These are phyloP conservation scores for Wickerhamomyces hampshirensis DNA, from an alignment of 805 yeast species.

Conservation along the genomic window DNA sequence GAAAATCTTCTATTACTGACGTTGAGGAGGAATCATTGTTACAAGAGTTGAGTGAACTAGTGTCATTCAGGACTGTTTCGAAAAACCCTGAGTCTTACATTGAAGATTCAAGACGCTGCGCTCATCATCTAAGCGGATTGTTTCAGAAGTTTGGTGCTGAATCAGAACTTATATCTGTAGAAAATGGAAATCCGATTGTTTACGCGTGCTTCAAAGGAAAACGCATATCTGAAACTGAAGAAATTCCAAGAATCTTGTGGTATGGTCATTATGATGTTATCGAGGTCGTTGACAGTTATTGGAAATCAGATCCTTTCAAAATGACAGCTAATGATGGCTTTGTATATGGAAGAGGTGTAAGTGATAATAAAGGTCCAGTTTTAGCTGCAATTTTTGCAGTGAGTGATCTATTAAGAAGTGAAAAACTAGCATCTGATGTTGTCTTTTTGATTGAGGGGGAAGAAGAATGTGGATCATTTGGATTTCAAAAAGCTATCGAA, in stretches of 20 bases:
- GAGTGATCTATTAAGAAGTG: slow-evolving; percentile 55
- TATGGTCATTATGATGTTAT: slow-evolving; percentile 97
- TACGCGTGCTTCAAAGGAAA: slow-evolving; percentile 64
- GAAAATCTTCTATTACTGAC: slow-evolving; percentile 18
- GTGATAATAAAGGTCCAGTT: slow-evolving; percentile 93
- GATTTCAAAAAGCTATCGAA: slow-evolving; percentile 67
- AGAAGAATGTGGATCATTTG: slow-evolving; percentile 90
- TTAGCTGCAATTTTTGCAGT: slow-evolving; percentile 85
- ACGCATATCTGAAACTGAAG: slow-evolving; percentile 7
- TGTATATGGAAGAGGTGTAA: slow-evolving; percentile 85
- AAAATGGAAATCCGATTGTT: slow-evolving; percentile 81
- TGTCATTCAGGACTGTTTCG: slow-evolving; percentile 74
- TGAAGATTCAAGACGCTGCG: slow-evolving; percentile 84
- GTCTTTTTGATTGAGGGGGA: slow-evolving; percentile 89
- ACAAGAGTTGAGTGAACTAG: slow-evolving; percentile 52
- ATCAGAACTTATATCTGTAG: slow-evolving; percentile 65
- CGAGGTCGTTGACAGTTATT: slow-evolving; percentile 60
- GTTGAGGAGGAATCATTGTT: slow-evolving; percentile 61
- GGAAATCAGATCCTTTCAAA: slow-evolving; percentile 78
- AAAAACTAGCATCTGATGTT: slow-evolving; percentile 61
- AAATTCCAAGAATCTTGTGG: slow-evolving; percentile 58
- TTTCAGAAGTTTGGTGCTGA: slow-evolving; percentile 68
- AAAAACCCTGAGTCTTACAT: slow-evolving; percentile 62
- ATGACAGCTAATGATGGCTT: slow-evolving; percentile 79
- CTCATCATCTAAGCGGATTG: slow-evolving; percentile 61